Conservation (phyloP, 129 eudicot genomes). For the Deinandra increscens region DNA sequence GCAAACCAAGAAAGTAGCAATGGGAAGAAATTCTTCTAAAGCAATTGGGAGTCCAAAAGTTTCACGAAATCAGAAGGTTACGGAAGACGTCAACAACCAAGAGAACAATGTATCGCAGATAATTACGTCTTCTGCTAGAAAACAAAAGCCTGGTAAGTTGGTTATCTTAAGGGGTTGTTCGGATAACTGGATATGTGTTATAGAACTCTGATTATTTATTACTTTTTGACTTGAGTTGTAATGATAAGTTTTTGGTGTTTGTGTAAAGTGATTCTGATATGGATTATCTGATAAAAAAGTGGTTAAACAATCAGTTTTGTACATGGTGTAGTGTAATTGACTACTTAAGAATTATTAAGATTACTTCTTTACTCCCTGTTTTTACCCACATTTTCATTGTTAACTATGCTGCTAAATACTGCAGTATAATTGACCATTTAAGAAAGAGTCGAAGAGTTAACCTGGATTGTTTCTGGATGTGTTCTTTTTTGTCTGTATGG, state of each 20-base stretch:
- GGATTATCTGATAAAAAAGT: neutral
- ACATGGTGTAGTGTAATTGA: neutral
- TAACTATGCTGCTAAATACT: neutral
- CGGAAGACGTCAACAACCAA: constrained; percentile 63
- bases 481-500: neutral
- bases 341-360: neutral
- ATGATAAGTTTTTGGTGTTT: neutral
- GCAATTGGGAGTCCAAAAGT: constrained; percentile 62
- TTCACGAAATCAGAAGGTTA: constrained; percentile 57
- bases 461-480: constrained; percentile 6
- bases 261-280: neutral
- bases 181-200: neutral
- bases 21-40: constrained; percentile 52
- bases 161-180: neutral
- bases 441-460: constrained; percentile 1
- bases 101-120: constrained; percentile 69
- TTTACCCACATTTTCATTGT: neutral
- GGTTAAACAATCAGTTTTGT: neutral
- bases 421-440: neutral
- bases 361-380: neutral
- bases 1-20: constrained; percentile 87
- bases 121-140: constrained; percentile 92
- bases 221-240: neutral
- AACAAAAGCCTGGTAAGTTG: constrained; percentile 57
- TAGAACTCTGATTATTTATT: neutral